A percentile compares a stretch with the other conserved stretches of the same genome.
These are phyloP conservation scores for Ganoderma meredithae DNA, from an alignment of 1,284 basidiomycete genomes.

Conservation along the genomic window DNA sequence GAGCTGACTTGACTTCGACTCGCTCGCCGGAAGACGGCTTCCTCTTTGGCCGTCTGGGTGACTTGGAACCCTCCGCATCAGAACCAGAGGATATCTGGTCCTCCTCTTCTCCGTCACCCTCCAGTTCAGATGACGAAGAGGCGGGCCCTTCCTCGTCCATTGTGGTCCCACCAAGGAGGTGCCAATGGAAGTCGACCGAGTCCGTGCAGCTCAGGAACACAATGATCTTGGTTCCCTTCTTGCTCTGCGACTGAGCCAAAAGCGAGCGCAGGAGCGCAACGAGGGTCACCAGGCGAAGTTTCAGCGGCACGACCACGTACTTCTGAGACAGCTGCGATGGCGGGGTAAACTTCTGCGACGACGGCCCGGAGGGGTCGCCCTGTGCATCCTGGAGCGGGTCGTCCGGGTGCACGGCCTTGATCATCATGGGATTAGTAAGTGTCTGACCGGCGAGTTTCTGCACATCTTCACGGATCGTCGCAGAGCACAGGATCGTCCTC, in stretches of 20 bases:
- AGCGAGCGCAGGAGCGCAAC: constrained; percentile 85
- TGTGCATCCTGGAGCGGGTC: constrained; percentile 37
- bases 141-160: constrained; percentile 63
- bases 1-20: constrained; percentile 69
- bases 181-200: constrained; percentile 98
- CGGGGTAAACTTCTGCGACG: constrained; percentile 82
- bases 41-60: constrained; percentile 19
- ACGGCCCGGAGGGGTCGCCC: constrained; percentile 25
- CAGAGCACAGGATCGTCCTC: constrained; percentile 93
- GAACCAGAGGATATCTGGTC: constrained; percentile 23
- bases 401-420: constrained; percentile 69
- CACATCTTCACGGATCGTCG: constrained; percentile 95
- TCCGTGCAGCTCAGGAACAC: constrained; percentile 98
- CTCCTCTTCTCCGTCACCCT: constrained; percentile 29
- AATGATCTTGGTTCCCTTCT: constrained; percentile 76
- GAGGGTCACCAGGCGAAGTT: constrained; percentile 91
- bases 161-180: constrained; percentile 77
- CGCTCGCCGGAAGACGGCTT: constrained; percentile 43
- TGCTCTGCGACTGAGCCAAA: constrained; percentile 63
- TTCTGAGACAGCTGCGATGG: constrained; percentile 96
- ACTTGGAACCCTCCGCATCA: constrained; percentile 43
- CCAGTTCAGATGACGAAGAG: constrained; percentile 36
- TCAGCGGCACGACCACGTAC: constrained; percentile 92
- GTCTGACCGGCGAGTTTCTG: constrained; percentile 91
- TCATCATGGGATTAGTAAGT: constrained; percentile 74